Percentiles rank a stretch among this genome's conserved stretches.
Conservation (phyloP, 768 basidiomycete species). For the Amanita phalloides region DNA sequence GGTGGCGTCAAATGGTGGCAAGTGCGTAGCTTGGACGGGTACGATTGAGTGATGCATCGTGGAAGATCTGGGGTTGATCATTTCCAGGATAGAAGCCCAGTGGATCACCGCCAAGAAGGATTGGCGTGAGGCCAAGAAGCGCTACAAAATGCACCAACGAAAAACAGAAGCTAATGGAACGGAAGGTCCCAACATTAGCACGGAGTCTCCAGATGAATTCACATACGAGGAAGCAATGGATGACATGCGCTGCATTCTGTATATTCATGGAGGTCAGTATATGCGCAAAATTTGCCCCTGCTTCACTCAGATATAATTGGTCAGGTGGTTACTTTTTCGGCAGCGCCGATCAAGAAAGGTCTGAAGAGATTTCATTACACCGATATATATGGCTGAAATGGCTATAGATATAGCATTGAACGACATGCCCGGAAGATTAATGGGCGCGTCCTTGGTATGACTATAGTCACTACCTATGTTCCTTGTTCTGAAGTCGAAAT, state of each 20-base stretch:
- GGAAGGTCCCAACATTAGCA: constrained; percentile 5
- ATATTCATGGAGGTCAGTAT: constrained; percentile 59
- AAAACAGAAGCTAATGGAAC: constrained; percentile 11
- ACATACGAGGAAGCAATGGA: constrained; percentile 64
- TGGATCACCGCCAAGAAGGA: constrained; percentile 86
- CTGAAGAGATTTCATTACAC: background rate
- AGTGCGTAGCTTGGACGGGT: constrained; percentile 78
- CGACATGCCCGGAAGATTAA: constrained; percentile 87
- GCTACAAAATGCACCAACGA: constrained; percentile 33
- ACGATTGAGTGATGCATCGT: constrained; percentile 10
- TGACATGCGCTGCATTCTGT: constrained; percentile 76
- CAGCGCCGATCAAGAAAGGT: constrained; percentile 71
- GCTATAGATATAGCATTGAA: constrained; percentile 57
- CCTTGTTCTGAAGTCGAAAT: constrained; percentile 4
- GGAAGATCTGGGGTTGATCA: constrained; percentile 9
- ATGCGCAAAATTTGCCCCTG: background rate
- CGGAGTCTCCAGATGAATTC: constrained; percentile 11
- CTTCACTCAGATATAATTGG: background rate
- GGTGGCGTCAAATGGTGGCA: constrained; percentile 99
- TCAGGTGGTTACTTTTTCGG: constrained; percentile 80
- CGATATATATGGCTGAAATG: background rate
- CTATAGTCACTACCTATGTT: constrained; percentile 9
- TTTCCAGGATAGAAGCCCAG: constrained; percentile 64
- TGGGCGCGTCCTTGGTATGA: constrained; percentile 71
- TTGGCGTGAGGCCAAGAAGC: constrained; percentile 57